Base-by-base conservation (phyloP, 208 protist species). In the Porcisia deanei region DNA sequence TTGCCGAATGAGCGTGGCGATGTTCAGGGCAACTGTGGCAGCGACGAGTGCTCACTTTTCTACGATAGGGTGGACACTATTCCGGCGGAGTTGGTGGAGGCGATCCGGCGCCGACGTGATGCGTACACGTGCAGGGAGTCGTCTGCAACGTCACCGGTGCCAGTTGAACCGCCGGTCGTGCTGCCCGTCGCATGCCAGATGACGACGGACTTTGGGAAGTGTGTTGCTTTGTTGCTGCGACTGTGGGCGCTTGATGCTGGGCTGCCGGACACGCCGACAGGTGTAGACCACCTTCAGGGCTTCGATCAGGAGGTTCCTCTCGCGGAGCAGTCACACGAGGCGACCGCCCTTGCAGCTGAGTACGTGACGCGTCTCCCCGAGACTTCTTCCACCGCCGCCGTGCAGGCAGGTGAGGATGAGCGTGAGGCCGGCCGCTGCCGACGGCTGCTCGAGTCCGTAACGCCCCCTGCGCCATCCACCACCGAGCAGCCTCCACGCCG, bases 141-240 rank as follows among this genome's bases (percentile, higher is more conserved):
- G 3, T 55, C n/a, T 43, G 20, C 71, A 7, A 0, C 47, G 34
- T 12, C 53, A 3, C 3, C 39, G n/a, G 61, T 65, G 12, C 71
- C 55, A 47, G 25, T 25, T 18, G 60, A 77, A 2, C 55, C 64
- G 47, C 71, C 84, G 16, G 70, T 88, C 30, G 67, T 85, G 57
- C 39, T 96, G 34, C 87, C 84, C 55, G 73, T 94, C 6, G 53
- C 67, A 20, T 96, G 92, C 75, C 92, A 96, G 64, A 82, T 92
- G 81, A 85, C 92, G n/a, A 94, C 92, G 5, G 92, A 96, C 85
- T 96, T 96, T 72, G 39, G 79, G 7, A 96, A 96, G 74, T 78
- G 83, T 34, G 63, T 96, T 0, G 60, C 68, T 16, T 81, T 96
- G 41, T 39, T 94, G 37, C 71, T 81, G 47, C 80, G 85, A 9